phyloP scores from a whole-genome alignment of 2,329 filamentous ascomycete species.

The Rhinocladiella similis region DNA sequence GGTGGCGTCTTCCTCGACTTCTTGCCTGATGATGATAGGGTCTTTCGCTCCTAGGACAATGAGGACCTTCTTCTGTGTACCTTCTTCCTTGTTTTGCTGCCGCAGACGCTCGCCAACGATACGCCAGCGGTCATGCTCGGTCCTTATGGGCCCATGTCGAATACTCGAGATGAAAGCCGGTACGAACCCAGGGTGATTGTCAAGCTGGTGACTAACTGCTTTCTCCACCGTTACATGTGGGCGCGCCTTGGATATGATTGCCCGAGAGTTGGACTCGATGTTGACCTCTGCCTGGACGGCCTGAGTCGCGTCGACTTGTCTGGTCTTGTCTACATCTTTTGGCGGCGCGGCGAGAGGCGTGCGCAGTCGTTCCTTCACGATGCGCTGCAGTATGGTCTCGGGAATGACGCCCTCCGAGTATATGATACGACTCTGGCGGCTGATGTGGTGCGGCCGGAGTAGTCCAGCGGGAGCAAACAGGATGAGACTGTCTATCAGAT shows the following conservation, averaged over 20 bases:
- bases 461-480: constrained; percentile 79
- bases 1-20: constrained; percentile 63
- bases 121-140: constrained; percentile 63
- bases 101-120: constrained; percentile 54
- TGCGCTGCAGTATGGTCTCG: constrained; percentile 53
- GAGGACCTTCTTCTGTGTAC: constrained; percentile 50
- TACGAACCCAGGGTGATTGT: constrained; percentile 66
- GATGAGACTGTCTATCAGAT: constrained; percentile 67
- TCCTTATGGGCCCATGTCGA: constrained; percentile 67
- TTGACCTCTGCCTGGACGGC: constrained; percentile 44
- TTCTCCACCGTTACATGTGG: constrained; percentile 59
- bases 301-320: constrained; percentile 40
- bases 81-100: constrained; percentile 38
- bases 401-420: constrained; percentile 64
- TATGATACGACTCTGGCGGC: constrained; percentile 61
- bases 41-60: constrained; percentile 68
- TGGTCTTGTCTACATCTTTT: constrained; percentile 27
- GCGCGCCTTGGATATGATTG: constrained; percentile 54
- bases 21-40: constrained; percentile 64
- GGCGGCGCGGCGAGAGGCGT: constrained; percentile 40
- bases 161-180: constrained; percentile 71
- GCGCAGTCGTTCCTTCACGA: constrained; percentile 53
- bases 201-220: constrained; percentile 70
- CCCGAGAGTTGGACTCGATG: constrained; percentile 37
- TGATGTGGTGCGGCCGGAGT: constrained; percentile 64